Evolutionary conservation across 2,329 filamentous ascomycete genomes (phyloP), one percentile per base, ranked within the genome.

Genomic region (Escovopsis sp.): DNA sequence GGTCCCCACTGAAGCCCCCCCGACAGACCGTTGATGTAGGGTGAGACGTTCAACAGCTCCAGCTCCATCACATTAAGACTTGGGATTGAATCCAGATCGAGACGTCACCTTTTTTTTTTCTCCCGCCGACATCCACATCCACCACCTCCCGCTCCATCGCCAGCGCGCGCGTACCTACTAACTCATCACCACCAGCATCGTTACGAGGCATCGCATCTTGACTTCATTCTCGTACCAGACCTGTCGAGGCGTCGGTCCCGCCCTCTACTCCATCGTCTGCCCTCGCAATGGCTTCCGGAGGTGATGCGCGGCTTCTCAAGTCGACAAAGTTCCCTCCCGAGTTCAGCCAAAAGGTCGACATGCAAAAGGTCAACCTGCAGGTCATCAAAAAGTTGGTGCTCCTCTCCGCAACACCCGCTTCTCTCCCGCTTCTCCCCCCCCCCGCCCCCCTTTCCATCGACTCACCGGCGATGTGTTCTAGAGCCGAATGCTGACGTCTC

Each of bases 271-370:
- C n/a, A n/a, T 20, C 20, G 35, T 46, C 31, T 20, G 33, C 36
- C 47, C 44, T 51, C 54, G 67, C 48, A 50, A 91, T 91, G 85
- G 81, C 84, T 52, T 80, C 81, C 42, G 83, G 78, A 50, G 85
- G 91, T 47, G 89, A 95, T 62, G 81, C 84, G 50, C 94, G 93
- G 69, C 75, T 94, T 54, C 68, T 95, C 43, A 84, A 81, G 71
- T 80, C 81, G 61, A 96, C 88, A 43, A 95, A 93, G 57, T 96
- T 95, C 49, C 91, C 91, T 37, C 73, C 81, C 7, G 87, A 95
- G 57, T 98, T 96, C 66, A 89, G 76, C 57, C 79, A 84, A 59
- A 95, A 95, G 68, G 91, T 98, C 49, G 88, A 98, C 67, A 94
- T 93, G 76, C 77, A 80, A 52, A 96, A 96, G 67, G 87, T 98